phyloP scores from a whole-genome alignment of 2,329 filamentous ascomycete genomes.

The Aspergillus arachidicola region DNA sequence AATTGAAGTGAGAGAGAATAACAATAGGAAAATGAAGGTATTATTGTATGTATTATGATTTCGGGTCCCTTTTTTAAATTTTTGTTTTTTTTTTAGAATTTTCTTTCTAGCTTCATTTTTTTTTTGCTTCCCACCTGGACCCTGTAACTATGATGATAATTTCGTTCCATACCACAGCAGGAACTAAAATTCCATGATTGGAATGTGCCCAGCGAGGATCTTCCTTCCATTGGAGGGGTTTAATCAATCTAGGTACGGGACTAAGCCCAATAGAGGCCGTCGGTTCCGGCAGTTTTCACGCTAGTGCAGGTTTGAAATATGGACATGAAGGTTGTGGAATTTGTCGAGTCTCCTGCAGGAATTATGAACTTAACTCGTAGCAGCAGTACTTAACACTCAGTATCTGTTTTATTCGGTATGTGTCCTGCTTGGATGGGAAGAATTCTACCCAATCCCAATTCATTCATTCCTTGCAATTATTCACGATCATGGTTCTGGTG shows the following conservation, averaged over 20 bases:
- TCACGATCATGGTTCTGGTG: too few species aligned
- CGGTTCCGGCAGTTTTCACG: constrained; percentile 1
- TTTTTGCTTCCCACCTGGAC: neutral
- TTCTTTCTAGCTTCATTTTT: neutral
- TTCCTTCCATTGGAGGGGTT: neutral
- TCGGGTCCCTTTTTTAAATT: too few species aligned
- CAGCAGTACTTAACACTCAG: too few species aligned
- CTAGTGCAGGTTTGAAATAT: constrained; percentile 3
- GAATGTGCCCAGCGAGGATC: neutral
- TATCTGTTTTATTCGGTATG: neutral
- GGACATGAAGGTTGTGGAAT: neutral
- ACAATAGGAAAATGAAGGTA: too few species aligned
- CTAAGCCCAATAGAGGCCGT: neutral
- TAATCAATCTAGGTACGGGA: neutral
- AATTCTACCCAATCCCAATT: neutral
- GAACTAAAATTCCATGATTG: constrained; percentile 4
- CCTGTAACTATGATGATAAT: constrained; percentile 1
- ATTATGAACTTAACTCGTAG: neutral
- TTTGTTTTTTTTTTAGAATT: too few species aligned
- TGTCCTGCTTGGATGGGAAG: neutral
- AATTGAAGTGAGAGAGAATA: neutral
- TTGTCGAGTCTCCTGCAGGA: neutral
- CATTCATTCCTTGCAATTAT: neutral
- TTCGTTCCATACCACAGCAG: neutral
- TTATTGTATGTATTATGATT: too few species aligned